Evolutionary conservation across 1,139 yeast species (phyloP), one percentile per base, ranked within the genome.

Genomic region (Geotrichum siamense): DNA sequence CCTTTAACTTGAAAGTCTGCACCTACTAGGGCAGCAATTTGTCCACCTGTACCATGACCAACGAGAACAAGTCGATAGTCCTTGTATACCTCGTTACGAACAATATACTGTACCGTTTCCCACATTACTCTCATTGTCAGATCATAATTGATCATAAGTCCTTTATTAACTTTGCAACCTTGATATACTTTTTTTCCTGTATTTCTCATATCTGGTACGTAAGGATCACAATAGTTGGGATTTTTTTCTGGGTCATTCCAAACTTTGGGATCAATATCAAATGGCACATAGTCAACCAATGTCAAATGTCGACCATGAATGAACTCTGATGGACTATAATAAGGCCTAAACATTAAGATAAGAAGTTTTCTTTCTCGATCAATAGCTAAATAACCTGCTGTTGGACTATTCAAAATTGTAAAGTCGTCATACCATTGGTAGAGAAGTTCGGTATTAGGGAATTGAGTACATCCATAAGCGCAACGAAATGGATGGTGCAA

Each of bases 1-100:
- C 82, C 83, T 55, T 73, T 54, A 5, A 73, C 52, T 48, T 68
- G 67, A 45, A 76, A 67, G 54, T 81, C 87, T 21, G 78, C 67
- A 0, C 82, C 87, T 9, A 76, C 70, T 30, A 82, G 61, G 12
- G 70, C 60, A 0, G 86, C 80, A 45, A 80, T 61, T 0, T 86
- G 85, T 2, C 80, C 91, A 1, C 91, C 93, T 23, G 82, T 59
- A 0, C 91, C 82, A 61, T 82, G 91, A 0, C 91, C 91, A 2
- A 76, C 64, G 2, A 80, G 68, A 3, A 74, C 68, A 13, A 80
- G 51, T 33, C 67, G 59, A 56, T 77, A 79, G 21, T 69, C 69
- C 0, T 78, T 74, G 53, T 71, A 60, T 17, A 59, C 39, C 49
- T 72, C 47, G 54, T 36, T 38, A 21, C 39, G 29, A 2, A 44